phyloP scores from a whole-genome alignment of 176 grass and related monocot species.

The Thalia dealbata region DNA sequence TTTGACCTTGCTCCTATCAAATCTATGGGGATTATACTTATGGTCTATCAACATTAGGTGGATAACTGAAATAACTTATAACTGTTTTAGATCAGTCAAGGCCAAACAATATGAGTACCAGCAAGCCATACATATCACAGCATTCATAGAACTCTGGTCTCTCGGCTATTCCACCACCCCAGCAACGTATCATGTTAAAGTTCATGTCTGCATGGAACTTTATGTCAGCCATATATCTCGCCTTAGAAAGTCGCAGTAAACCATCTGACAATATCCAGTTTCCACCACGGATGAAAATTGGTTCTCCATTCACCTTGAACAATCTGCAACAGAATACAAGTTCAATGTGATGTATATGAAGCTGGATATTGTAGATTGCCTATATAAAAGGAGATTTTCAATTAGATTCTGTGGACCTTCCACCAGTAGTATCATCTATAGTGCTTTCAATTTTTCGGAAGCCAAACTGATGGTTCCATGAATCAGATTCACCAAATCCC shows the following conservation, averaged over 20 bases:
- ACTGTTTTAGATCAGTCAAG: not conserved
- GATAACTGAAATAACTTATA: not conserved
- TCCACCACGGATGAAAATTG: constrained; percentile 87
- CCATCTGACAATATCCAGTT: constrained; percentile 99
- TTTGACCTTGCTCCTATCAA: no score
- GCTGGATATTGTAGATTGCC: not conserved
- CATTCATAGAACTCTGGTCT: constrained; percentile 89
- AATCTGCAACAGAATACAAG: constrained; percentile 36
- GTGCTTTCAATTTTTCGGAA: constrained; percentile 83
- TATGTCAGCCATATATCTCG: constrained; percentile 83
- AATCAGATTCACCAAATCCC: constrained; percentile 82
- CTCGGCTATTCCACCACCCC: constrained; percentile 89
- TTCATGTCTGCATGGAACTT: constrained; percentile 96
- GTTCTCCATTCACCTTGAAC: constrained; percentile 87
- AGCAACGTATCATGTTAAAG: constrained; percentile 95
- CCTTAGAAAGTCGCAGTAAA: constrained; percentile 67
- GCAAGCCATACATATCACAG: constrained; percentile 78
- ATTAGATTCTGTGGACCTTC: constrained; percentile 44
- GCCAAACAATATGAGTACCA: constrained; percentile 35
- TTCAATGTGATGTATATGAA: not conserved
- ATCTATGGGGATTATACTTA: no score
- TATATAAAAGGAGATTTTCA: not conserved
- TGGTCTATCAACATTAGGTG: no score
- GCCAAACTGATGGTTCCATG: constrained; percentile 71
- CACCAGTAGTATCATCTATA: constrained; percentile 71